Conservation (phyloP, 371 early-diverging fungal genomes). For the Nematocida displodere region DNA sequence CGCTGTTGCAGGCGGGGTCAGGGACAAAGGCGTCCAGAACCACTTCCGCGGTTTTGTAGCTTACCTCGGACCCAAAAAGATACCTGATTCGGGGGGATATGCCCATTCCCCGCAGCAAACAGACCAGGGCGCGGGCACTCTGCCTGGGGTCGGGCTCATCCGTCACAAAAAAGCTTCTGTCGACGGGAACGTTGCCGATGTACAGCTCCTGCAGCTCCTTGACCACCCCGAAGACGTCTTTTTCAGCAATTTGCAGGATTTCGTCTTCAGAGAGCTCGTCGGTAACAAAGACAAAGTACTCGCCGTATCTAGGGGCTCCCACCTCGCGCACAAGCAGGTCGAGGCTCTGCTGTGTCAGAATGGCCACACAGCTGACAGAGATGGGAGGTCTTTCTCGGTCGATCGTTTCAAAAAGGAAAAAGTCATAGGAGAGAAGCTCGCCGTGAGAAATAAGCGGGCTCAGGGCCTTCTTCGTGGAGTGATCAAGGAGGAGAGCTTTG, state of each 20-base stretch:
- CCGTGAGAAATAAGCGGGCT: conserved; percentile 61
- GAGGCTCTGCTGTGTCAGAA: conserved; percentile 51
- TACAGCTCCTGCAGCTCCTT: conserved; percentile 64
- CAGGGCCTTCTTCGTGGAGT: conserved; percentile 57
- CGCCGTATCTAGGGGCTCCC: conserved; percentile 55
- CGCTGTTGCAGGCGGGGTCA: conserved; percentile 10
- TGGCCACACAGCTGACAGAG: conserved; percentile 57
- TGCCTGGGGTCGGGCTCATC: neutral
- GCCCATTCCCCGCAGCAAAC: conserved; percentile 54
- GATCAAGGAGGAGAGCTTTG: conserved; percentile 62
- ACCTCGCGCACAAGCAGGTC: conserved; percentile 60
- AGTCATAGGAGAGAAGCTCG: conserved; percentile 58
- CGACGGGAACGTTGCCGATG: conserved; percentile 53
- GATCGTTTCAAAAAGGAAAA: conserved; percentile 64
- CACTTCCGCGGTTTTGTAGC: conserved; percentile 11
- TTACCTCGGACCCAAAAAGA: conserved; percentile 21
- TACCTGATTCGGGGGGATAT: conserved; percentile 53
- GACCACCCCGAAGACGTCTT: conserved; percentile 59
- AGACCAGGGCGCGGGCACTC: conserved; percentile 38
- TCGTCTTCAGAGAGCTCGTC: conserved; percentile 54
- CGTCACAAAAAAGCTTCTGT: conserved; percentile 8
- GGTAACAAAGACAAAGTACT: conserved; percentile 62
- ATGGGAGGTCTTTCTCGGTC: conserved; percentile 53
- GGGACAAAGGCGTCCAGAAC: neutral
- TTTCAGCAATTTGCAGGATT: conserved; percentile 57